Evolutionary conservation across 352 stramenopile species (phyloP).

Genomic region (Globisporangium alternatum): DNA sequence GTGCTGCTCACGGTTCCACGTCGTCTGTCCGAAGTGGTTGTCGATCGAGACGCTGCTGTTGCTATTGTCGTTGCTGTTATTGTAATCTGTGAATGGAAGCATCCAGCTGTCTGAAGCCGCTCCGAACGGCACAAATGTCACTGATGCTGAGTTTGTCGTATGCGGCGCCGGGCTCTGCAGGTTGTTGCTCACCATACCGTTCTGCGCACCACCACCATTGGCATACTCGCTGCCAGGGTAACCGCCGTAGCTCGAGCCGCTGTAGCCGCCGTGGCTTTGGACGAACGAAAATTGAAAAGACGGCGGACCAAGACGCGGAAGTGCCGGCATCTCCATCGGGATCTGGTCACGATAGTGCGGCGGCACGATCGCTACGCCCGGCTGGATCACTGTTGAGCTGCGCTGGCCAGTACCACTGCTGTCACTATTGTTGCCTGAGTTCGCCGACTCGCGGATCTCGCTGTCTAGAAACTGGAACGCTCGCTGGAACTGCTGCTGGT

Average conservation of each 20-base stretch:
- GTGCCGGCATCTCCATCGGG: not conserved
- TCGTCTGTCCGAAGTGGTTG: slow-evolving; percentile 13
- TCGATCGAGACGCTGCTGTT: not conserved
- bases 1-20: slow-evolving; percentile 18
- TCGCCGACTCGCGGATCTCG: not conserved
- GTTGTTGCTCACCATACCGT: not conserved
- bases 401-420: not conserved
- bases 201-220: not conserved
- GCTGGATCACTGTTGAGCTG: slow-evolving; percentile 20
- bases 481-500: slow-evolving; percentile 2
- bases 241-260: slow-evolving; percentile 1
- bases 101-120: not conserved
- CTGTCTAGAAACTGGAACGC: slow-evolving; percentile 9
- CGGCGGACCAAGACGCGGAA: slow-evolving; percentile 12
- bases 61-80: not conserved
- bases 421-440: slow-evolving; percentile 1
- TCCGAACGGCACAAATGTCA: slow-evolving; percentile 4
- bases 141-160: not conserved
- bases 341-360: slow-evolving; percentile 14
- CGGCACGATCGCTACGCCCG: slow-evolving; percentile 22
- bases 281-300: slow-evolving; percentile 10
- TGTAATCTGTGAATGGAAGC: not conserved
- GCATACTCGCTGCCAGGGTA: slow-evolving; percentile 2
- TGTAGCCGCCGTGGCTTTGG: slow-evolving; percentile 1
- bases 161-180: not conserved